These are phyloP conservation scores for Poterioochromonas sp. DNA, from an alignment of 352 stramenopile genomes.

Conservation along the genomic window DNA sequence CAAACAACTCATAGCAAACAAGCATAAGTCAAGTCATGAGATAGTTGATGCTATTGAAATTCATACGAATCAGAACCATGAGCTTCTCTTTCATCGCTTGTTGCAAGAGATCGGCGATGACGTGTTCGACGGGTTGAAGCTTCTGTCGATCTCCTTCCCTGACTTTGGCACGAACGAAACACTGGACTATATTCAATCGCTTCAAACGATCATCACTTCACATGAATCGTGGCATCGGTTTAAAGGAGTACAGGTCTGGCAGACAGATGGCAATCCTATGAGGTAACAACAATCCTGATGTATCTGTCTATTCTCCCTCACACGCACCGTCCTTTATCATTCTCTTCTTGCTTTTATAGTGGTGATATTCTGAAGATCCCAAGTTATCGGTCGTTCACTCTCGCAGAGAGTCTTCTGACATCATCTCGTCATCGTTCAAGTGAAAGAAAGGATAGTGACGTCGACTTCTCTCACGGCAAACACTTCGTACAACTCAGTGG, in stretches of 20 bases:
- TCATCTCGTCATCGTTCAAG: constrained; percentile 1
- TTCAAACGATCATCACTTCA: neutral
- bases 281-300: neutral
- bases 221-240: neutral
- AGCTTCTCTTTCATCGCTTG: neutral
- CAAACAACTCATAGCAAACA: constrained; percentile 36
- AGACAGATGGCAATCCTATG: constrained; percentile 46
- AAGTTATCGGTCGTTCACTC: neutral
- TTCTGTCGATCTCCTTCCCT: constrained; percentile 7
- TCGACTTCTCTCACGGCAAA: constrained; percentile 36
- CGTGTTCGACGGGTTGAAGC: neutral
- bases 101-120: neutral
- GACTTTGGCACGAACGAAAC: neutral
- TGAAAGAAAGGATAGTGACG: neutral
- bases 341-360: neutral
- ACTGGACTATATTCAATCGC: neutral
- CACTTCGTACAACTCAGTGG: constrained; percentile 45
- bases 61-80: constrained; percentile 28
- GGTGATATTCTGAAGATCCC: neutral
- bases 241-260: constrained; percentile 34
- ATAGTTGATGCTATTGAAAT: constrained; percentile 35
- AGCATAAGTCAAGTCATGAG: constrained; percentile 39
- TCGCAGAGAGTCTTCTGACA: neutral
- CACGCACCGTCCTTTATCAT: constrained; percentile 29
- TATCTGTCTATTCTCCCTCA: neutral